Percentiles rank a stretch among this genome's conserved stretches.
phyloP scores from a whole-genome alignment of 169 alveolate genomes.

The Ichthyophthirius multifiliis region DNA sequence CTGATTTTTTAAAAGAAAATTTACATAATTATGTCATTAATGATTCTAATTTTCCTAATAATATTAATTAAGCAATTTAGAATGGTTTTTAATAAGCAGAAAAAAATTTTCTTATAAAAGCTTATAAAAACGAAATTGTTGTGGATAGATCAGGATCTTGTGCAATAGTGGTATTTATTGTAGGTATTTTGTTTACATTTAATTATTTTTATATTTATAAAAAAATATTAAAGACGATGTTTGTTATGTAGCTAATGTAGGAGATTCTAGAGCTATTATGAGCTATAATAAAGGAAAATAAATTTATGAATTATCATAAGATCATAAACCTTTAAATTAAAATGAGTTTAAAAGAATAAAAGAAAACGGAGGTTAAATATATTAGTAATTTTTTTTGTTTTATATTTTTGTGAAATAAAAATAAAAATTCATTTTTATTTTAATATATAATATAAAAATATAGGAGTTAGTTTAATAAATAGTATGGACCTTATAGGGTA shows the following conservation, averaged over 20 bases:
- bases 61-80: constrained; percentile 63
- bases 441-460: no score
- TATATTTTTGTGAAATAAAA: not conserved
- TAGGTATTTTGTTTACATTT: no score
- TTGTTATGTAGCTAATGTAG: constrained; percentile 77
- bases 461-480: not conserved
- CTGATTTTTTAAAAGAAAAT: constrained; percentile 75
- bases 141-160: constrained; percentile 84
- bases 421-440: not conserved
- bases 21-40: constrained; percentile 52
- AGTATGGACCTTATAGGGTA: constrained; percentile 65
- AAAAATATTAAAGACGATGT: no score
- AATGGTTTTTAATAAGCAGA: constrained; percentile 76
- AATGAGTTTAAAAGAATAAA: constrained; percentile 58
- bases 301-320: constrained; percentile 57
- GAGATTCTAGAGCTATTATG: constrained; percentile 69
- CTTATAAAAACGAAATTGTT: constrained; percentile 38
- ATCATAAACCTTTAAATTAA: constrained; percentile 73
- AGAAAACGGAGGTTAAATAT: constrained; percentile 77
- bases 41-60: constrained; percentile 53
- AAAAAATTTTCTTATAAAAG: constrained; percentile 54
- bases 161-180: constrained; percentile 60
- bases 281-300: constrained; percentile 47
- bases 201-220: no score
- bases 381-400: constrained; percentile 54